Conservation (phyloP, 768 basidiomycete genomes). For the Tulasnella sp. region DNA sequence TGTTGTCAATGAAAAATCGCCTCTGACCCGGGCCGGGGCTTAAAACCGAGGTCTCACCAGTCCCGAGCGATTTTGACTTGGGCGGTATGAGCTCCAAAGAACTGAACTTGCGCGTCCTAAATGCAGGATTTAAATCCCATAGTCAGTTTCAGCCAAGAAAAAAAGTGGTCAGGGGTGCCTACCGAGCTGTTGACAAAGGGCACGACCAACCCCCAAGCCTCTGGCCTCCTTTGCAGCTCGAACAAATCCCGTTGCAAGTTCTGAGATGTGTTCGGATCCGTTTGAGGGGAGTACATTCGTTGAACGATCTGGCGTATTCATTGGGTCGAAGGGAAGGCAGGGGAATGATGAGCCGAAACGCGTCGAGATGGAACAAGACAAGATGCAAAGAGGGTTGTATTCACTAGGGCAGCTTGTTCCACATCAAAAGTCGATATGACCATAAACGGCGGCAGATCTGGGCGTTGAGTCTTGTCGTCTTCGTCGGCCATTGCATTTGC, state of each 20-base stretch:
- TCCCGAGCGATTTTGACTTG: slow-evolving; percentile 94
- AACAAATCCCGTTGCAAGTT: slow-evolving; percentile 38
- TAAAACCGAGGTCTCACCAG: slow-evolving; percentile 57
- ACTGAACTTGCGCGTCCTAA: slow-evolving; percentile 80
- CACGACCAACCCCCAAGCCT: slow-evolving; percentile 83
- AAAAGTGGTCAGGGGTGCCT: neutral
- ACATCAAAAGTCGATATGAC: slow-evolving; percentile 25
- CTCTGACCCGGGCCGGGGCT: neutral
- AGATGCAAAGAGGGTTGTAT: neutral
- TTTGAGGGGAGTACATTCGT: slow-evolving; percentile 35
- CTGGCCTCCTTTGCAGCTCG: slow-evolving; percentile 43
- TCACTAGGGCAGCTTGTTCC: slow-evolving; percentile 30
- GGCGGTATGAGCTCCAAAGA: slow-evolving; percentile 92
- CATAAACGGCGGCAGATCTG: slow-evolving; percentile 24
- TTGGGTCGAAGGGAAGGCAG: neutral
- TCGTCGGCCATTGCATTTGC: slow-evolving; percentile 3
- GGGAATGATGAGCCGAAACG: neutral
- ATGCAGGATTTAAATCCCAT: neutral
- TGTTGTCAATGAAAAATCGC: neutral
- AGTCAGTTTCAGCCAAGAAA: neutral
- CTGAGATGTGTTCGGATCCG: slow-evolving; percentile 37
- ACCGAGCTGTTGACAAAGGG: slow-evolving; percentile 66
- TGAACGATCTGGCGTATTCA: slow-evolving; percentile 27
- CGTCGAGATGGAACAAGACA: neutral
- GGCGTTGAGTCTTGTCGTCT: slow-evolving; percentile 8